A percentile compares a stretch with the other conserved stretches of the same genome.
Evolutionary conservation across 768 basidiomycete genomes (phyloP).

Genomic region (Boletales sp.): DNA sequence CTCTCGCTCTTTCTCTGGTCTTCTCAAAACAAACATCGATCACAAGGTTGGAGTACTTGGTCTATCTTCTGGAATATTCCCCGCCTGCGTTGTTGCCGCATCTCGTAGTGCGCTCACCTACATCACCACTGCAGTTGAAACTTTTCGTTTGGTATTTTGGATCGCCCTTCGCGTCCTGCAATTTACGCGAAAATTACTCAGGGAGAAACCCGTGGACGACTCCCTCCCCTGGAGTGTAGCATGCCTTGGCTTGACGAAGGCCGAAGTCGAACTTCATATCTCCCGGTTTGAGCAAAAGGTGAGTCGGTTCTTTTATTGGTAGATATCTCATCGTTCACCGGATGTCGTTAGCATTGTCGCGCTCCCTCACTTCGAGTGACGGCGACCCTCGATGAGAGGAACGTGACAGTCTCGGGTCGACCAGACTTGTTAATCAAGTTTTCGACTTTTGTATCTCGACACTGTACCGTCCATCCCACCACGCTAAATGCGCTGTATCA

Average conservation of each 20-base stretch:
- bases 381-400: slow-evolving; percentile 44
- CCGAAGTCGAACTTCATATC: slow-evolving; percentile 25
- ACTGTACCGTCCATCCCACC: slow-evolving; percentile 39
- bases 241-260: slow-evolving; percentile 32
- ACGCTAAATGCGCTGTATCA: slow-evolving; percentile 55
- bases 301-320: not conserved
- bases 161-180: slow-evolving; percentile 42
- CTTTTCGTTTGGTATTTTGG: slow-evolving; percentile 52
- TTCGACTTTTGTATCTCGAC: slow-evolving; percentile 33
- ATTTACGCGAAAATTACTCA: slow-evolving; percentile 24
- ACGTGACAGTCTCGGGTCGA: slow-evolving; percentile 56
- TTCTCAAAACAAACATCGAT: slow-evolving; percentile 33
- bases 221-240: slow-evolving; percentile 45
- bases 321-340: not conserved
- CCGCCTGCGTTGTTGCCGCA: slow-evolving; percentile 49
- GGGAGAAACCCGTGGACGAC: slow-evolving; percentile 17
- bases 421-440: slow-evolving; percentile 49
- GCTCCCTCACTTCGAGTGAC: slow-evolving; percentile 42
- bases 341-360: slow-evolving; percentile 8
- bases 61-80: slow-evolving; percentile 56
- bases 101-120: slow-evolving; percentile 39
- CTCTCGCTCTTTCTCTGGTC: slow-evolving; percentile 21
- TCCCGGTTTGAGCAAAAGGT: slow-evolving; percentile 22
- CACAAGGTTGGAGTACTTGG: slow-evolving; percentile 41
- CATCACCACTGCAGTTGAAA: slow-evolving; percentile 42